phyloP scores from a whole-genome alignment of 176 grass and related monocot species.

The Coix lacrymajobi region DNA sequence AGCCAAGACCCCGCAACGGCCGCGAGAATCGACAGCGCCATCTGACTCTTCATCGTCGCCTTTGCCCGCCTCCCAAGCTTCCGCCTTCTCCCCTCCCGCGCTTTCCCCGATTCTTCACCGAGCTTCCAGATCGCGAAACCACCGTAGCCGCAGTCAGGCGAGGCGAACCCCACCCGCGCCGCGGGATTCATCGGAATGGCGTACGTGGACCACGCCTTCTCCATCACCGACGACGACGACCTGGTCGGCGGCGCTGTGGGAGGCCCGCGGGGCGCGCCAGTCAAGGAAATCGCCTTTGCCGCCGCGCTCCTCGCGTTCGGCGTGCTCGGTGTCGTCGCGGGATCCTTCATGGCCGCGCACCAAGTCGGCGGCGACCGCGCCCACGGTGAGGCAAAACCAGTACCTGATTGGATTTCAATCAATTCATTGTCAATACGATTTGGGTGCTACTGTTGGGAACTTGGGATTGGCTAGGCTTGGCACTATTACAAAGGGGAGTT shows the following conservation, averaged over 20 bases:
- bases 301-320: slow-evolving; percentile 75
- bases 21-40: slow-evolving; percentile 15
- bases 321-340: slow-evolving; percentile 39
- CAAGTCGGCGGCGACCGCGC: slow-evolving; percentile 66
- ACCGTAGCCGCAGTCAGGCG: background rate
- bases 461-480: background rate
- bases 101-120: background rate
- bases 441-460: background rate
- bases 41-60: slow-evolving; percentile 13
- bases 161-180: slow-evolving; percentile 4
- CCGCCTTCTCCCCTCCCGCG: slow-evolving; percentile 18
- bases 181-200: slow-evolving; percentile 37
- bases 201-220: slow-evolving; percentile 81
- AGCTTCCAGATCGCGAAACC: slow-evolving; percentile 4
- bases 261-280: slow-evolving; percentile 37
- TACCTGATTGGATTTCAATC: background rate
- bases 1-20: slow-evolving; percentile 22
- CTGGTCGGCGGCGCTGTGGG: slow-evolving; percentile 39
- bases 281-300: slow-evolving; percentile 77
- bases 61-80: slow-evolving; percentile 44
- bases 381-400: slow-evolving; percentile 38
- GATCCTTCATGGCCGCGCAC: slow-evolving; percentile 45
- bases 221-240: slow-evolving; percentile 72
- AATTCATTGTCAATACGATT: background rate
- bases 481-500: background rate